Percentiles rank a stretch among this genome's conserved stretches.
These are phyloP conservation scores for Phanerodontia chrysosporium DNA, from an alignment of 768 basidiomycete genomes.

Conservation along the genomic window DNA sequence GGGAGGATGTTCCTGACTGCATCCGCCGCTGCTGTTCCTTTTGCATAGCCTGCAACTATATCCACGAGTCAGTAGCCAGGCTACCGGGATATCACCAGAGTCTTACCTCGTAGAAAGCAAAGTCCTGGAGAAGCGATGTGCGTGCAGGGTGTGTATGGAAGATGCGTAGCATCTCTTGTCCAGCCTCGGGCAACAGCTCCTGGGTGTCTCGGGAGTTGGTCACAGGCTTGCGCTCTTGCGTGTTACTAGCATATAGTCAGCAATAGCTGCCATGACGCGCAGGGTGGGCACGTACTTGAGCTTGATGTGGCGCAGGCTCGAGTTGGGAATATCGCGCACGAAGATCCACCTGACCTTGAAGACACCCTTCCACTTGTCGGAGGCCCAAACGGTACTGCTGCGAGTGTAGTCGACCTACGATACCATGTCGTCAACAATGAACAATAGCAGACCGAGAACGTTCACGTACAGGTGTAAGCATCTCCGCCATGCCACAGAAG, in stretches of 20 bases:
- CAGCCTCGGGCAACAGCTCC: conserved; percentile 92
- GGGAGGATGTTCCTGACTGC: conserved; percentile 26
- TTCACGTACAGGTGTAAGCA: conserved; percentile 85
- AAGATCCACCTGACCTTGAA: conserved; percentile 99
- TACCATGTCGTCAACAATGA: no score
- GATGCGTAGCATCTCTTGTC: conserved; percentile 94
- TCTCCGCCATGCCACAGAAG: conserved; percentile 98
- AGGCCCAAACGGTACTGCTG: conserved; percentile 97
- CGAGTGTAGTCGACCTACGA: conserved; percentile 88
- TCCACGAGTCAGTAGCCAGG: not conserved
- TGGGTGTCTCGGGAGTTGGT: conserved; percentile 98
- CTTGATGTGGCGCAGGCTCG: conserved; percentile 84
- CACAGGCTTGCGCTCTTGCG: conserved; percentile 96
- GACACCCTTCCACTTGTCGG: conserved; percentile 99
- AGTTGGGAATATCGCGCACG: conserved; percentile 91
- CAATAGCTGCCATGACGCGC: not conserved
- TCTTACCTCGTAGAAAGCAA: conserved; percentile 84
- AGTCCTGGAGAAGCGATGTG: conserved; percentile 91
- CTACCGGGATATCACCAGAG: no score
- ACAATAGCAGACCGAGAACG: no score
- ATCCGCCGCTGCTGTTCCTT: conserved; percentile 42
- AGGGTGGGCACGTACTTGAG: conserved; percentile 52
- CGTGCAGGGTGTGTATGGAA: conserved; percentile 91
- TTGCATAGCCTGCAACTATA: conserved; percentile 83
- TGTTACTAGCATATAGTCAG: conserved; percentile 62